Percentiles rank a stretch among this genome's conserved stretches.
Conservation (phyloP, 371 early-diverging fungal genomes). For the Chytridiales sp. region DNA sequence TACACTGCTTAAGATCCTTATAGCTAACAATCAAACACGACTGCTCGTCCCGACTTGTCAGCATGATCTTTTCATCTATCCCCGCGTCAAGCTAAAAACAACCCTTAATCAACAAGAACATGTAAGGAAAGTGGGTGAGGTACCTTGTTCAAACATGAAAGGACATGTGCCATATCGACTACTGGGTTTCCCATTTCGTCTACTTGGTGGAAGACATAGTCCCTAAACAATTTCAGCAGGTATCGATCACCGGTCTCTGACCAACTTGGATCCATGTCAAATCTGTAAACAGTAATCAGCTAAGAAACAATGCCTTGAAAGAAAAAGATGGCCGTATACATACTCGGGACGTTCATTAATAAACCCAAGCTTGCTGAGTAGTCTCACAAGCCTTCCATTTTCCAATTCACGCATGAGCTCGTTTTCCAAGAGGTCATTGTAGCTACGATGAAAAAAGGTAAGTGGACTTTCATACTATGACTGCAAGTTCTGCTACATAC, state of each 20-base stretch:
- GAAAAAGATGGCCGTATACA: constrained; percentile 22
- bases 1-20: constrained; percentile 83
- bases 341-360: constrained; percentile 94
- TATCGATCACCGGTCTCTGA: constrained; percentile 95
- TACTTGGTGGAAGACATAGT: constrained; percentile 95
- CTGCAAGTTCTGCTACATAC: constrained; percentile 42
- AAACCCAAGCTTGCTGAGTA: constrained; percentile 86
- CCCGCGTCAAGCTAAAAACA: constrained; percentile 81
- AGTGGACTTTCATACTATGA: too few relatives aligned
- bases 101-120: constrained; percentile 3
- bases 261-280: constrained; percentile 88
- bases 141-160: constrained; percentile 94
- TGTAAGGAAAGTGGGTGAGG: not conserved
- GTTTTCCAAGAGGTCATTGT: constrained; percentile 77
- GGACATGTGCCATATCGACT: constrained; percentile 87
- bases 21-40: constrained; percentile 92
- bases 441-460: constrained; percentile 41
- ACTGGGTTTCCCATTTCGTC: constrained; percentile 84
- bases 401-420: constrained; percentile 79
- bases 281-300: constrained; percentile 44
- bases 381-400: constrained; percentile 81
- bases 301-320: not conserved
- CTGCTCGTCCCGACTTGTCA: constrained; percentile 90
- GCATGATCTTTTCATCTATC: constrained; percentile 85
- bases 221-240: constrained; percentile 91